Base-by-base conservation (phyloP, 139 green algal genomes). In the Klebsormidium nitens region DNA sequence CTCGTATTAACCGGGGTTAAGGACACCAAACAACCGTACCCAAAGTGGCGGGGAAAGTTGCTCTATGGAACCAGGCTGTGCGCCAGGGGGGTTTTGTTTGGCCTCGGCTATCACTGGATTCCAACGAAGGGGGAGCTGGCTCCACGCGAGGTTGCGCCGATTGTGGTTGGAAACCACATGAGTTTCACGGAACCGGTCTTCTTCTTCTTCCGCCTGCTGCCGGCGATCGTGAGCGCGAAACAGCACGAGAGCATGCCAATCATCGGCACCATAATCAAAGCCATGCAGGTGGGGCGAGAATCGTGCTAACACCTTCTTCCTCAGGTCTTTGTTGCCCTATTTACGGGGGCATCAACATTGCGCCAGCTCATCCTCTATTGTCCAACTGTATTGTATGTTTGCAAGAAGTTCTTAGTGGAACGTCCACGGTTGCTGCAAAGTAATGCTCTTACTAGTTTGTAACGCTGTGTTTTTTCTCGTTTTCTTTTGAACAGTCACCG, bases 61-160 rank as follows among this genome's bases (percentile, higher is more conserved):
- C 65, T 73, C 14, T 73, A 28, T 47, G 48, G 48, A 23, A 34
- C 47, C 32, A 38, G 48, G 5, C 1, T 73, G 2, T 67, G 52
- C 29, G 52, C 65, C 26, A 47, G 65, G 17, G 46, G 46, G 38
- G 28, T 73, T n/a, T 49, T 73, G 32, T 59, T 73, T 31, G 46
- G 14, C 28, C 65, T 47, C 48, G 65, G 65, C 6, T 73, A 64
- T 49, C 37, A 73, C 48, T 55, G 46, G 46, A 55, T 55, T 23
- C 46, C 23, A 31, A 23, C 23, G 46, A 55, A 55, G 23, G 46
- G 46, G 23, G 23, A 23, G 23, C 46, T 23, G 23, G 46, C 46
- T 23, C 46, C 46, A 31, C 46, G 46, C 23, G 23, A 23, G 23
- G 23, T 55, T 55, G 46, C 46, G 23, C 46, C 46, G 23, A 55